Evolutionary conservation across 495 filamentous ascomycete genomes (phyloP).

Genomic region (Trichoderma erinaceum): DNA sequence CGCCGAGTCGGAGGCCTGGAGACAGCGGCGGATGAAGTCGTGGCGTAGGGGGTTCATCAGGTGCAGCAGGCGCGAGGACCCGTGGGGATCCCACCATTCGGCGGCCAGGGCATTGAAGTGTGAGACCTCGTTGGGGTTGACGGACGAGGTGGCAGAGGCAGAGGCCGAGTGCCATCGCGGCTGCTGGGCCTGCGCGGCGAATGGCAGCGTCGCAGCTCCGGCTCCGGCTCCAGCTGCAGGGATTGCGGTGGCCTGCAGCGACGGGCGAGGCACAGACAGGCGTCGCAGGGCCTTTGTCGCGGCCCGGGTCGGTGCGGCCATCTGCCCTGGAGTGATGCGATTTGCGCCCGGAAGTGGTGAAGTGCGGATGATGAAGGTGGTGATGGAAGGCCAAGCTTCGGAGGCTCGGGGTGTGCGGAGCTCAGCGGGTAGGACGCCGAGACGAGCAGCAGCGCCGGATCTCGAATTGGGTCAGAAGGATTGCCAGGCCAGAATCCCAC

Average conservation of each 20-base stretch:
- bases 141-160: slow-evolving; percentile 43
- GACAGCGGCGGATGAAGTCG: slow-evolving; percentile 77
- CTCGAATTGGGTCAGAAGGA: too few relatives aligned
- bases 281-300: neutral
- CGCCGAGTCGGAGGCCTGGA: slow-evolving; percentile 37
- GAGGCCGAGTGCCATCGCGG: slow-evolving; percentile 26
- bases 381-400: neutral
- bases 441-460: too few relatives aligned
- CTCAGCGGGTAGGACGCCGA: too few relatives aligned
- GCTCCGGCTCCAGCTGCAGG: neutral
- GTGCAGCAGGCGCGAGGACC: slow-evolving; percentile 84
- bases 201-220: neutral
- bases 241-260: neutral
- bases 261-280: neutral
- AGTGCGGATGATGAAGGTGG: neutral
- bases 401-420: neutral
- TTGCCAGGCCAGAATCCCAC: too few relatives aligned
- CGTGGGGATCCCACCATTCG: slow-evolving; percentile 96
- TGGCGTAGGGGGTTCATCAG: slow-evolving; percentile 97
- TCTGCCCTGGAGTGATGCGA: neutral
- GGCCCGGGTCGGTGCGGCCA: slow-evolving; percentile 13
- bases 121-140: slow-evolving; percentile 79
- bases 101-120: slow-evolving; percentile 92
- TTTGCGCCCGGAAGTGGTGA: neutral
- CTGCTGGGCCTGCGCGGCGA: neutral